Conservation (phyloP, 441 rosid genomes). For the Biscutella laevigata region DNA sequence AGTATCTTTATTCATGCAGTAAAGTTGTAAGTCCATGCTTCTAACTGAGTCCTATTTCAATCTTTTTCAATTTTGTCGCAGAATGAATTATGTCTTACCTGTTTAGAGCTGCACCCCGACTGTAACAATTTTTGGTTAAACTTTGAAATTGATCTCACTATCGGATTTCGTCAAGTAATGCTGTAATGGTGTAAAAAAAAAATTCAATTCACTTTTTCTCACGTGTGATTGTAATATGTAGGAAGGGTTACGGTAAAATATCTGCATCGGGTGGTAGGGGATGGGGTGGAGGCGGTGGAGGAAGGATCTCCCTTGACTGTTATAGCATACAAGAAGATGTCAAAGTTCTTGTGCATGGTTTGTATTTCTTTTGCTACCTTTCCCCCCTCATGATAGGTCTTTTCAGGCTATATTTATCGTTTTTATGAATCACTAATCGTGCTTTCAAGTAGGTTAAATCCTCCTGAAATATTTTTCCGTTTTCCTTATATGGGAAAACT, state of each 20-base stretch:
- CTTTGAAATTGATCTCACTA: neutral
- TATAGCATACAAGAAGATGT: slow-evolving; percentile 95
- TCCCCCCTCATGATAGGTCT: slow-evolving; percentile 14
- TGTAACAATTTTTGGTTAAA: neutral
- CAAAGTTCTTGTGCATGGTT: slow-evolving; percentile 82
- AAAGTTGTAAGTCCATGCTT: slow-evolving; percentile 63
- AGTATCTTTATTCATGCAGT: slow-evolving; percentile 57
- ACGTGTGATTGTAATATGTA: slow-evolving; percentile 32
- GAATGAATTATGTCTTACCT: neutral
- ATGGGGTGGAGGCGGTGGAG: slow-evolving; percentile 98
- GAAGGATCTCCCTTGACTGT: slow-evolving; percentile 88
- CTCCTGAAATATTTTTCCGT: neutral
- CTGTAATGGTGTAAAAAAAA: too few species aligned
- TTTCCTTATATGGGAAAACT: neutral
- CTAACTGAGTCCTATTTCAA: slow-evolving; percentile 8
- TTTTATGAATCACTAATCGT: neutral
- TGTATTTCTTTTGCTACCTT: slow-evolving; percentile 31
- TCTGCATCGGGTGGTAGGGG: slow-evolving; percentile 95
- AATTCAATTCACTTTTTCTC: slow-evolving; percentile 13
- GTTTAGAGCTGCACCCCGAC: neutral
- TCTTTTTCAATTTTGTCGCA: neutral
- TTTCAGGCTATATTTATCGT: neutral
- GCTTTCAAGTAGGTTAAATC: neutral
- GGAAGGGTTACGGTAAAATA: slow-evolving; percentile 85
- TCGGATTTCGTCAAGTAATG: neutral